Evolutionary conservation across 2,329 filamentous ascomycete genomes (phyloP).

Genomic region (Malbranchea zuffiana): DNA sequence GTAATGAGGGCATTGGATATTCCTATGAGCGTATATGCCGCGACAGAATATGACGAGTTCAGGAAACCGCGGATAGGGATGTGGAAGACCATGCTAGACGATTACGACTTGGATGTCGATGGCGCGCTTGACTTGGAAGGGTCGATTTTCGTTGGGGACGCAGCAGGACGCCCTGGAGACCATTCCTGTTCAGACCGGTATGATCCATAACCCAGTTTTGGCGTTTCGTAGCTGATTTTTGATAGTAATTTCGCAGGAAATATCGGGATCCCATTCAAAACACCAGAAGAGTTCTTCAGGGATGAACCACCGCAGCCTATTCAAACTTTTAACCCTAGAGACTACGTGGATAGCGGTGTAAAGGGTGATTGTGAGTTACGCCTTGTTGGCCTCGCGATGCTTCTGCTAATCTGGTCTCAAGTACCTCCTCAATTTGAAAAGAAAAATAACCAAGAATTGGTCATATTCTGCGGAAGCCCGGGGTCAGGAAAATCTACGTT

Average conservation of each 20-base stretch:
- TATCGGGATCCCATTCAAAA: conserved; percentile 65
- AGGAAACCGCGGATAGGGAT: conserved; percentile 82
- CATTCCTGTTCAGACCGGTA: conserved; percentile 52
- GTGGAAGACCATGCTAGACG: conserved; percentile 61
- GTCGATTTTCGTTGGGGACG: conserved; percentile 86
- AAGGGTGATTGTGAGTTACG: conserved; percentile 26
- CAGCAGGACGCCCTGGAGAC: conserved; percentile 48
- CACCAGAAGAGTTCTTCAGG: conserved; percentile 87
- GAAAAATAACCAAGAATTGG: conserved; percentile 57
- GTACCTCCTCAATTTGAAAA: conserved; percentile 40
- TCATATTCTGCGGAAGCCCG: conserved; percentile 80
- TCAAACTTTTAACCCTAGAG: conserved; percentile 58
- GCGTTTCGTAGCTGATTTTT: conserved; percentile 15
- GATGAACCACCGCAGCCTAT: conserved; percentile 56
- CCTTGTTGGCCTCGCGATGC: neutral
- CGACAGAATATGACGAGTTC: conserved; percentile 68
- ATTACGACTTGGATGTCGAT: conserved; percentile 46
- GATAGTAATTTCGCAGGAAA: conserved; percentile 76
- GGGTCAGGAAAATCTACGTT: conserved; percentile 89
- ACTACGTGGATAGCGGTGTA: conserved; percentile 37
- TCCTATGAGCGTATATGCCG: conserved; percentile 72
- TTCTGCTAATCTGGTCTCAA: conserved; percentile 13
- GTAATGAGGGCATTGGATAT: conserved; percentile 58
- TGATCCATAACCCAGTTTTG: conserved; percentile 10
- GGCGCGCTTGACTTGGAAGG: conserved; percentile 51